Conservation (phyloP, 805 yeast species). For the Trichomonascus vanleenenianus region DNA sequence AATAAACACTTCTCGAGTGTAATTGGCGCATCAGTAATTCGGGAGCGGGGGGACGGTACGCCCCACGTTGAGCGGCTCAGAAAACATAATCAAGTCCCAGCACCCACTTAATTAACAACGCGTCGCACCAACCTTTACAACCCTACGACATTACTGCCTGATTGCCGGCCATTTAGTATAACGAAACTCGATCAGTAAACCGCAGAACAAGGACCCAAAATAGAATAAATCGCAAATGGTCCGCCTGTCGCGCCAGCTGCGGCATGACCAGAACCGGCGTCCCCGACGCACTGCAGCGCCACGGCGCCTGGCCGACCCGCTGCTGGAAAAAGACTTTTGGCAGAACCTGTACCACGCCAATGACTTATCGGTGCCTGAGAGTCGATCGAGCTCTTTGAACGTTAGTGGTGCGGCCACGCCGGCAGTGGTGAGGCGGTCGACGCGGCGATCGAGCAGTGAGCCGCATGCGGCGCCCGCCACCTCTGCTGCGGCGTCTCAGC, state of each 20-base stretch:
- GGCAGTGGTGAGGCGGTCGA: too few species aligned
- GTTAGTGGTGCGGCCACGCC: background rate
- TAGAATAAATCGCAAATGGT: background rate
- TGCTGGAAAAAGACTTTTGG: constrained; percentile 14
- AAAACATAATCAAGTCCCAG: background rate
- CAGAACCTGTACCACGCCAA: constrained; percentile 7
- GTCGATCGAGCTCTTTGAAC: background rate
- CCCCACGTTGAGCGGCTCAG: background rate
- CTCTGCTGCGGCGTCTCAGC: too few species aligned
- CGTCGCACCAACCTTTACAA: too few species aligned
- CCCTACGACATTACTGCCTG: too few species aligned
- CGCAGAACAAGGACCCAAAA: background rate
- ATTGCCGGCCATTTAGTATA: too few species aligned
- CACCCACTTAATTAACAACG: too few species aligned
- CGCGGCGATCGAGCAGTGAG: too few species aligned
- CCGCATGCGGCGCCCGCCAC: too few species aligned
- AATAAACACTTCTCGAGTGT: too few species aligned
- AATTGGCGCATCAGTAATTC: too few species aligned
- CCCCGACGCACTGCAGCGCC: constrained; percentile 1
- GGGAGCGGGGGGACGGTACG: too few species aligned
- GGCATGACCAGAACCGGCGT: constrained; percentile 1
- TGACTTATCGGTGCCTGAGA: background rate
- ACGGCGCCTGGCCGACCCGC: constrained; percentile 13
- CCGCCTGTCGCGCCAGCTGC: background rate
- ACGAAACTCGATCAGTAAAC: background rate